Evolutionary conservation across 768 basidiomycete genomes (phyloP).

Genomic region (Phylloporus sp.): DNA sequence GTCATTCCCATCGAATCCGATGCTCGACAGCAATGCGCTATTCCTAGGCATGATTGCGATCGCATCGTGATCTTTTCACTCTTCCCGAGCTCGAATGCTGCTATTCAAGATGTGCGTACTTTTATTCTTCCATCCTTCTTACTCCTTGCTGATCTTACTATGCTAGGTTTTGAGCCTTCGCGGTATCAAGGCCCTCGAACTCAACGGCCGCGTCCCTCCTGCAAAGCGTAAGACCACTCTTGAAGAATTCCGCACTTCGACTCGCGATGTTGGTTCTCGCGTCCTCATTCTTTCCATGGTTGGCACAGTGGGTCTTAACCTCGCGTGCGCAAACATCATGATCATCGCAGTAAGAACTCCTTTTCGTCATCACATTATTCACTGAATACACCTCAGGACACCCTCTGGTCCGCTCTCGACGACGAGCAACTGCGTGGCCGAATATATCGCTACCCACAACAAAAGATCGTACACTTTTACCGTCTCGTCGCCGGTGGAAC

Average conservation of each 20-base stretch:
- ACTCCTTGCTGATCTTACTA: background rate
- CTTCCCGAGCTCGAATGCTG: background rate
- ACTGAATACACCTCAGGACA: slow-evolving; percentile 11
- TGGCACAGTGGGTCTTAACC: slow-evolving; percentile 11
- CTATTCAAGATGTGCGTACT: background rate
- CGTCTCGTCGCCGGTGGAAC: slow-evolving; percentile 9
- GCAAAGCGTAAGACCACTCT: background rate
- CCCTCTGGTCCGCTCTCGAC: slow-evolving; percentile 18
- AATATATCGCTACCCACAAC: slow-evolving; percentile 11
- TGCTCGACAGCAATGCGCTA: too few species aligned
- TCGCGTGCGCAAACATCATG: slow-evolving; percentile 10
- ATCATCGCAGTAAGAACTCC: slow-evolving; percentile 6
- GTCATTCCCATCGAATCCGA: too few species aligned
- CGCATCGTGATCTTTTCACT: background rate
- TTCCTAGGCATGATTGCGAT: background rate
- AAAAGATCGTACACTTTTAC: slow-evolving; percentile 17
- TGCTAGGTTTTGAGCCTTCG: background rate
- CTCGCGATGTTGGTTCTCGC: background rate
- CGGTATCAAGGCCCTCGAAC: background rate
- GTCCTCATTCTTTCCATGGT: slow-evolving; percentile 14
- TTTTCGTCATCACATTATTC: background rate
- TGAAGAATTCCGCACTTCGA: background rate
- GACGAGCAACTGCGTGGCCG: slow-evolving; percentile 16
- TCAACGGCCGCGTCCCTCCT: background rate
- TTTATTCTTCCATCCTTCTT: background rate